phyloP scores from a whole-genome alignment of 805 yeast genomes.

The Teunomyces pallodes region DNA sequence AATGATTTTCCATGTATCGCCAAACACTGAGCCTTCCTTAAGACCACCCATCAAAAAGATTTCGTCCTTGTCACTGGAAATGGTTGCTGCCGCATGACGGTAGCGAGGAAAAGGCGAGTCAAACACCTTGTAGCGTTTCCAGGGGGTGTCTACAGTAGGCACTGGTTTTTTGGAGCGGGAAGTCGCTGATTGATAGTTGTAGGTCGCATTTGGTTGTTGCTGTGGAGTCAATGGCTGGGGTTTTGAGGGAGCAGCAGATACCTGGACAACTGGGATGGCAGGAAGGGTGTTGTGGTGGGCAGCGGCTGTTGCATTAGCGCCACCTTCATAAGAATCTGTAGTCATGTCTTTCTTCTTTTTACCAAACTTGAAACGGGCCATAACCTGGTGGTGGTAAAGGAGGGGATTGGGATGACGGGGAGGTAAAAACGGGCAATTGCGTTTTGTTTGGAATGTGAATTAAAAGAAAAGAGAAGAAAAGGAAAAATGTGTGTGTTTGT shows the following conservation, averaged over 20 bases:
- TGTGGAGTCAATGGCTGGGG: neutral
- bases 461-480: neutral
- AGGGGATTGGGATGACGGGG: no score
- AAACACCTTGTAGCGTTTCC: constrained; percentile 61
- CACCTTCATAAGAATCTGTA: constrained; percentile 12
- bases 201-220: neutral
- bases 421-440: neutral
- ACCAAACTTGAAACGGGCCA: constrained; percentile 62
- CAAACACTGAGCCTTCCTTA: constrained; percentile 87
- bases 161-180: neutral
- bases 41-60: constrained; percentile 92
- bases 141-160: constrained; percentile 38
- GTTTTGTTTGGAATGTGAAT: neutral
- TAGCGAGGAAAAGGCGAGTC: constrained; percentile 92
- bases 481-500: no score
- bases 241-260: neutral
- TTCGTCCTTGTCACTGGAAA: constrained; percentile 76
- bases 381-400: constrained; percentile 11
- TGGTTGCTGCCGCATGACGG: constrained; percentile 82
- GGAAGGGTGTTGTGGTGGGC: constrained; percentile 1
- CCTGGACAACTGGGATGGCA: neutral
- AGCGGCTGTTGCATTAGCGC: neutral
- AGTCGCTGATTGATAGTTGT: neutral
- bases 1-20: constrained; percentile 89
- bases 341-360: constrained; percentile 41